Evolutionary conservation across 257 asterid genomes (phyloP), one percentile per base, ranked within the genome.

Genomic region (Ilex asprella): DNA sequence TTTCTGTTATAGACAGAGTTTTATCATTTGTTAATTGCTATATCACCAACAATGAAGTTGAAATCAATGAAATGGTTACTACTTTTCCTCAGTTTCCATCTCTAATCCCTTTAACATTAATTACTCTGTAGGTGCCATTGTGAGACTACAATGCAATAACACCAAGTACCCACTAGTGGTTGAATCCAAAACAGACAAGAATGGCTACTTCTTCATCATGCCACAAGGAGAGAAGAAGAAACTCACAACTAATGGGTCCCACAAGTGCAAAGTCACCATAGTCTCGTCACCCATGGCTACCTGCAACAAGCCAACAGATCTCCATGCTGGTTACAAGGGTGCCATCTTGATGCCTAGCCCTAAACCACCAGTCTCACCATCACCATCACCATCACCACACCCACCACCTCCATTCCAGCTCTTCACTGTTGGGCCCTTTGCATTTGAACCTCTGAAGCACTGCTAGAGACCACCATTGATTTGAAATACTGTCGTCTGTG

Each of bases 341-440:
- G 95, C 96, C 2, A 16, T 55, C 11, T 56, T 82, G 65, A 30
- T 21, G 16, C 71, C 79, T 7, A 35, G 63, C 2, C 32, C 68
- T 0, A 44, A 67, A 56, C 13, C 75, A 3, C 75, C 75, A 1
- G n/a, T 39, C 21, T 6, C 30, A 47, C 57, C 47, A 50, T 68
- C 67, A 52, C 21, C 60, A 0, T 29, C 62, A 14, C 3, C 10
- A 8, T 56, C 12, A 30, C 35, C 69, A 15, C 16, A 43, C 52
- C 67, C 77, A 0, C 11, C 52, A 6, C 16, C 49, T 54, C 65
- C 76, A 0, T 76, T 74, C 16, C 66, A 41, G 66, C 79, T 81
- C 71, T 88, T 72, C 73, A 68, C 74, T 6, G 95, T 88, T 0
- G 95, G 87, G 0, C 96, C 96, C 31, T 82, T 88, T 39, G 95